Conservation (phyloP, 2,329 filamentous ascomycete species). For the Daldinia sp. region DNA sequence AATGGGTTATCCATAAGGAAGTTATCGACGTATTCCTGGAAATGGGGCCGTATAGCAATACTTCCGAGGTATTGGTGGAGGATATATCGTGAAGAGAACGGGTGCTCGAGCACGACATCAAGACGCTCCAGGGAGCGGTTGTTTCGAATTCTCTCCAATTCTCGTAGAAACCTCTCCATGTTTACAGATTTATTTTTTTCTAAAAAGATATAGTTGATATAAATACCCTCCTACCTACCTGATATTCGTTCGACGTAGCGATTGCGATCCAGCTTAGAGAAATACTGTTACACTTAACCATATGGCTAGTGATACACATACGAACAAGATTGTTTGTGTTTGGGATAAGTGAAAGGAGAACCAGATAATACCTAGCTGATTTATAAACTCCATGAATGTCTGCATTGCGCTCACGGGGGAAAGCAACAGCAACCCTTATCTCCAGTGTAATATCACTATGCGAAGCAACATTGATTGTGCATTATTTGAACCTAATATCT, state of each 20-base stretch:
- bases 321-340: too few relatives aligned
- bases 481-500: too few relatives aligned
- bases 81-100: background rate
- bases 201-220: background rate
- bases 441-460: too few relatives aligned
- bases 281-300: too few relatives aligned
- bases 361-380: too few relatives aligned
- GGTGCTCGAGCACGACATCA: background rate
- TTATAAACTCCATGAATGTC: too few relatives aligned
- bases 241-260: background rate
- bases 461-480: too few relatives aligned
- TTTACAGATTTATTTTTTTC: background rate
- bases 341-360: too few relatives aligned
- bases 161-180: background rate
- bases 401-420: too few relatives aligned
- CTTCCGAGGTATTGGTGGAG: background rate
- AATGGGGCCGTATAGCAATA: background rate
- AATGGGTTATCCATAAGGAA: background rate
- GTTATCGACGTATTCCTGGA: background rate
- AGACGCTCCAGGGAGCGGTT: background rate
- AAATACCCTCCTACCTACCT: too few relatives aligned
- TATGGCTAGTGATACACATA: too few relatives aligned
- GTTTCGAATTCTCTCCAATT: background rate
- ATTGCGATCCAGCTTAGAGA: background rate
- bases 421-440: too few relatives aligned